A percentile compares a stretch with the other conserved stretches of the same genome.
phyloP scores from a whole-genome alignment of 805 yeast species.

The Kurtzmaniella cleridarum region DNA sequence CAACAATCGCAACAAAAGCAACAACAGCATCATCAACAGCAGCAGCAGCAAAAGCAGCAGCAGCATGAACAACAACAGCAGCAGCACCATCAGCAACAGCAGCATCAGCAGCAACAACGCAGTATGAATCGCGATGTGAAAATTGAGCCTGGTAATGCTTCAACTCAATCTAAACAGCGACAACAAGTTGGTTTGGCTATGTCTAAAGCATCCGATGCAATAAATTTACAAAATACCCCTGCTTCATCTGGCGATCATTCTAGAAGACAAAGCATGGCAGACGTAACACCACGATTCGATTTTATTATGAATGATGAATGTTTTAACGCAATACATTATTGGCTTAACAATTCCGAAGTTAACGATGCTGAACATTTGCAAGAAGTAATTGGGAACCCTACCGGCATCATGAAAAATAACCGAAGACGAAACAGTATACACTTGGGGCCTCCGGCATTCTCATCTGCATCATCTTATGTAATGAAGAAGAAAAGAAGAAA shows the following conservation, averaged over 20 bases:
- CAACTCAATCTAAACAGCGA: no score
- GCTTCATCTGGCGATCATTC: constrained; percentile 1
- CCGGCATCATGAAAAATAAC: constrained; percentile 23
- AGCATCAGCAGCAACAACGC: no score
- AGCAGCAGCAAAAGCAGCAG: neutral
- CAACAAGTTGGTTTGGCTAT: no score
- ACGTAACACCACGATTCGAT: constrained; percentile 11
- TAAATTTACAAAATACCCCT: no score
- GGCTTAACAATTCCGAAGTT: constrained; percentile 19
- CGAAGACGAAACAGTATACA: constrained; percentile 20
- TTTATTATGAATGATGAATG: constrained; percentile 36
- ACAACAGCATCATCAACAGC: neutral
- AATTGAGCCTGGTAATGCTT: no score
- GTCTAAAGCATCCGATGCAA: neutral
- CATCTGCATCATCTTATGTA: constrained; percentile 1
- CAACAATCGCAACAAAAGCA: no score
- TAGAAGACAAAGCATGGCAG: constrained; percentile 1
- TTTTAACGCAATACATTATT: constrained; percentile 31
- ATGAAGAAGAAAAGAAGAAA: constrained; percentile 17
- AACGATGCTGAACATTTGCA: constrained; percentile 8
- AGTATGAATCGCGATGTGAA: no score
- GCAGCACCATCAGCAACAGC: neutral
- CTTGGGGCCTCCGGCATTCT: neutral
- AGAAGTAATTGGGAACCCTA: constrained; percentile 20
- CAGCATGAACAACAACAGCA: neutral